These are phyloP conservation scores for Yamadazyma phyllophila DNA, from an alignment of 805 yeast genomes.

Conservation along the genomic window DNA sequence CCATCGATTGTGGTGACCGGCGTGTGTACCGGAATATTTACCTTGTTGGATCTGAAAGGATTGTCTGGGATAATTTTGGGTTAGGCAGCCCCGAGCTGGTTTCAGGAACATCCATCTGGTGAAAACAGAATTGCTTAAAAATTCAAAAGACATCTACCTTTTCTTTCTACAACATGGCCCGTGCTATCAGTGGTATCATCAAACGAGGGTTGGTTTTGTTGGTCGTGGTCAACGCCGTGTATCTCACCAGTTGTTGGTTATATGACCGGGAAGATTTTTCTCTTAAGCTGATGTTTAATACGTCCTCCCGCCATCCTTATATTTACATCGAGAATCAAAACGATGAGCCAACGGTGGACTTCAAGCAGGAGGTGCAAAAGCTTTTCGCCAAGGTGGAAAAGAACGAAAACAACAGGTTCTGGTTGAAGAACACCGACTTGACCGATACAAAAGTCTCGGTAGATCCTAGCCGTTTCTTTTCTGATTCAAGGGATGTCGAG, in stretches of 20 bases:
- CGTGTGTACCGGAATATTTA: neutral
- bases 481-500: constrained; percentile 11
- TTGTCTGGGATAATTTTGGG: neutral
- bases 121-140: neutral
- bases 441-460: constrained; percentile 16
- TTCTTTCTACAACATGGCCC: constrained; percentile 3
- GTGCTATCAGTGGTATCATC: constrained; percentile 6
- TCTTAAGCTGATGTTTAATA: constrained; percentile 1
- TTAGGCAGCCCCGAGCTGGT: neutral
- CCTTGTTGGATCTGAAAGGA: neutral
- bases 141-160: neutral
- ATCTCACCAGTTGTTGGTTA: constrained; percentile 12
- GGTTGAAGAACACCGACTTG: constrained; percentile 24
- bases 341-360: constrained; percentile 12
- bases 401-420: constrained; percentile 18
- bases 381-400: constrained; percentile 17
- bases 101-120: constrained; percentile 4
- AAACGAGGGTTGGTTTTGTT: constrained; percentile 10
- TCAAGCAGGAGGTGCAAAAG: constrained; percentile 10
- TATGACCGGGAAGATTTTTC: constrained; percentile 11
- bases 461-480: constrained; percentile 15
- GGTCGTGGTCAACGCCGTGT: constrained; percentile 13
- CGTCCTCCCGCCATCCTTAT: neutral
- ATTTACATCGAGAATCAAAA: constrained; percentile 9
- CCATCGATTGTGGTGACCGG: neutral